Base-by-base conservation (phyloP, 2,329 filamentous ascomycete species). In the Calonectria pseudoreteaudii region DNA sequence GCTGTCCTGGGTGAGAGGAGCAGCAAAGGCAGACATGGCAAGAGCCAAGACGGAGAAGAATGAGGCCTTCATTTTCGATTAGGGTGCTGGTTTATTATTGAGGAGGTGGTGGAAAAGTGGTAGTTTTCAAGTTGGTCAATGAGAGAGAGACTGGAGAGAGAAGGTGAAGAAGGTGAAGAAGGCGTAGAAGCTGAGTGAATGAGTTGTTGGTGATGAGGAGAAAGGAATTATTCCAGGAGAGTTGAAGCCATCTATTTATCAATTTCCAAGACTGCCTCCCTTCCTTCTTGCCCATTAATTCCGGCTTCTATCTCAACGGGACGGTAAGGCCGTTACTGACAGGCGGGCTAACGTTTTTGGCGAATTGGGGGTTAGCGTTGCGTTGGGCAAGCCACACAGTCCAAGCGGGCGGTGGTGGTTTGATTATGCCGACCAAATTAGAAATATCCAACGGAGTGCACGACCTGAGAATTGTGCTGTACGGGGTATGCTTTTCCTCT, bases 31-130 rank as follows among this genome's bases (percentile, higher is more conserved):
- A 53, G 77, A 73, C 34, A 68, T 18, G 38, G 75, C 77, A 73
- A 78, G 58, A 44, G 77, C 53, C 58, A 76, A 65, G 31, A 78
- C n/a, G 52, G 75, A 72, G 70, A 78, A 69, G 71, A 78, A 67
- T 34, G 72, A 23, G 47, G 68, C 60, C 75, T 77, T 77, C 77
- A 78, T 78, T 60, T 52, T 78, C 71, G 73, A 71, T 56, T 52
- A 58, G 49, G 14, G 14, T 44, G 34, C 14, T 47, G 6, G 44
- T 60, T 38, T 11, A 31, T 50, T 62, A 23, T 31, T 16, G n/a
- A 16, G 14, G 38, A 20, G 6, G 41, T 41, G 7, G 41, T 62
- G 41, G 16, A 52, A 53, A 56, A 34, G 44, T 47, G 44, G 44
- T 47, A 36, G 18, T 34, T 34, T 36, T 41, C 38, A 38, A 28